phyloP scores from a whole-genome alignment of 179 eudicot species.

The Amaranthus tricolor region DNA sequence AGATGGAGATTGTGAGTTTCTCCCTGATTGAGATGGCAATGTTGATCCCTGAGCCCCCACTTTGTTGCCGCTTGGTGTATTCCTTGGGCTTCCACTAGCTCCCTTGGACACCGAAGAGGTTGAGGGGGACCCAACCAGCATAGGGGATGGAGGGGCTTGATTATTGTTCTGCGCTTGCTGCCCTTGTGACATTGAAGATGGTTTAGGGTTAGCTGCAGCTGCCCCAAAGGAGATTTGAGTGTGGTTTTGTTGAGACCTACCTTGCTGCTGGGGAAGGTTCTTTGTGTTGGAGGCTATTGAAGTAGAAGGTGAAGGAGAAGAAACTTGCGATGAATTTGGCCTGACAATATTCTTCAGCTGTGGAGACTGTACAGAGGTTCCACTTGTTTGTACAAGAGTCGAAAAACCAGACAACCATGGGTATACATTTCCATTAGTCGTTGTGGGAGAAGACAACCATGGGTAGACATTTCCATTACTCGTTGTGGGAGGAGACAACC shows the following conservation, averaged over 20 bases:
- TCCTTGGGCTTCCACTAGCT: constrained; percentile 84
- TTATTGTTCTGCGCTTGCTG: constrained; percentile 40
- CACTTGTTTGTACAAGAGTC: constrained; percentile 54
- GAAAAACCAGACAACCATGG: constrained; percentile 41
- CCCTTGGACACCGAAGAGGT: constrained; percentile 78
- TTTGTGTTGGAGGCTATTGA: constrained; percentile 49
- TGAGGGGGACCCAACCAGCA: constrained; percentile 81
- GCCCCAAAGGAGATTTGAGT: constrained; percentile 88
- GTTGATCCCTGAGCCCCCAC: constrained; percentile 47
- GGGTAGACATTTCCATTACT: too few species aligned
- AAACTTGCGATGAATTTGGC: constrained; percentile 52
- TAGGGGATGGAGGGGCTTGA: constrained; percentile 62
- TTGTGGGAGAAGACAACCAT: constrained; percentile 56
- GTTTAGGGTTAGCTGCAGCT: constrained; percentile 41
- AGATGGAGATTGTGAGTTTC: constrained; percentile 45
- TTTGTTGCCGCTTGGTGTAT: constrained; percentile 47
- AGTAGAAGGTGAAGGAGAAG: constrained; percentile 39
- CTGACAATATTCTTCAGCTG: constrained; percentile 76
- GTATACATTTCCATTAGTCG: neutral
- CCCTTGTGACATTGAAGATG: constrained; percentile 45
- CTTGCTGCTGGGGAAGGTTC: constrained; percentile 58
- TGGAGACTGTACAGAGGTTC: constrained; percentile 53
- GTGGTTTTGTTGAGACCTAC: constrained; percentile 57
- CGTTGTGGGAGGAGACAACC: constrained; percentile 58
- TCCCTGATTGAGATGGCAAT: constrained; percentile 56